These are phyloP conservation scores for Orbilia javanica DNA, from an alignment of 2,329 filamentous ascomycete genomes.

Conservation along the genomic window DNA sequence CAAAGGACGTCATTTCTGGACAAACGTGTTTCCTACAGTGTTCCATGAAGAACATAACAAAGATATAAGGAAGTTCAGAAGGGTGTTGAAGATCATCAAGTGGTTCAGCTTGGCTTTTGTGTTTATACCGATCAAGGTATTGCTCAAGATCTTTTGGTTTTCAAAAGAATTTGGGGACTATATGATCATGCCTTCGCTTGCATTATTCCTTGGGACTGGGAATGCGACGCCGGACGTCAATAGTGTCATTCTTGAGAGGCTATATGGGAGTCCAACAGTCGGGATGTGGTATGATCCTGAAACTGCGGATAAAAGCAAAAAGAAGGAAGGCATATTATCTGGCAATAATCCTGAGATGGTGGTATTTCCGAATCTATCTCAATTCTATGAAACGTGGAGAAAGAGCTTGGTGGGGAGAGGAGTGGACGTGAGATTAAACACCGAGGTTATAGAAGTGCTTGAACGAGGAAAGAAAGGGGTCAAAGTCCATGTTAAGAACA, in stretches of 20 bases:
- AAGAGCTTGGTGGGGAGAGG: conserved; percentile 70
- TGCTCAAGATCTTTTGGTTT: conserved; percentile 78
- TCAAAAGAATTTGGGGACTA: conserved; percentile 77
- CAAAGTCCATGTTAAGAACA: conserved; percentile 67
- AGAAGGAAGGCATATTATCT: conserved; percentile 60
- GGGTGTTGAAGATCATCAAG: conserved; percentile 72
- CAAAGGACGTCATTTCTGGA: conserved; percentile 75
- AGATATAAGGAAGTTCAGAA: conserved; percentile 72
- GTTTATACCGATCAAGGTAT: conserved; percentile 73
- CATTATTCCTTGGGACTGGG: conserved; percentile 79
- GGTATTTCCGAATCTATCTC: conserved; percentile 74
- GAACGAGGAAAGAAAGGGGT: conserved; percentile 70
- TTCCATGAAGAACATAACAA: conserved; percentile 71
- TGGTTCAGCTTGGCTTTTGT: conserved; percentile 74
- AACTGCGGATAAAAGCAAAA: conserved; percentile 45
- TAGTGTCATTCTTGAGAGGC: conserved; percentile 74
- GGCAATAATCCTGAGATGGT: conserved; percentile 75
- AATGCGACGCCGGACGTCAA: conserved; percentile 81
- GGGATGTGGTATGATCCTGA: conserved; percentile 71
- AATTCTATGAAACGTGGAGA: conserved; percentile 74
- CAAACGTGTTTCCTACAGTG: conserved; percentile 74
- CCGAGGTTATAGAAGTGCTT: conserved; percentile 70
- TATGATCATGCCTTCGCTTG: conserved; percentile 78
- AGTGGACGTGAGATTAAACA: conserved; percentile 71
- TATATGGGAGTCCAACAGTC: conserved; percentile 70